Evolutionary conservation across 2,329 filamentous ascomycete species (phyloP), one percentile per base, ranked within the genome.

Genomic region (Beauveria caledonica): DNA sequence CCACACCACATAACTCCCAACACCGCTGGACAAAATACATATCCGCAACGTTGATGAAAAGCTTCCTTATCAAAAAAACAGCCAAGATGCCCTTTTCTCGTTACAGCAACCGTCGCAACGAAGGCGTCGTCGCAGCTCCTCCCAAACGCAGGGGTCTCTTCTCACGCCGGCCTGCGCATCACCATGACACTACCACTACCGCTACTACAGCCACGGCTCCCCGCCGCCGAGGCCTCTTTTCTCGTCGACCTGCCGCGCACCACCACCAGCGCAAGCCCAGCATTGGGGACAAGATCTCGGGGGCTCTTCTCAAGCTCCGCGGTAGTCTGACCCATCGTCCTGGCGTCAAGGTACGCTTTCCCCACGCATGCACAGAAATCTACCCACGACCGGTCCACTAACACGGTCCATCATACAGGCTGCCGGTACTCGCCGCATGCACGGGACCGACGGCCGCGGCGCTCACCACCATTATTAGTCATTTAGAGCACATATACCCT

Each of bases 261-360:
- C 75, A 76, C 17, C 86, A 88, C 70, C 82, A 84, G 70, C 84
- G 88, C 68, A 84, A 86, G 67, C 80, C 84, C 3, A 83, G 80
- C 44, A 77, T 92, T 65, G 87, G 87, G 51, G 89, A 93, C 76
- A 93, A 92, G 74, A 80, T 93, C 66, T 86, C 82, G 54, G 90
- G 90, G 19, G 89, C 88, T 0, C 77, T 93, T 71, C 79, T 89
- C 76, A 90, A 83, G 77, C 73, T 93, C 64, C 86, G 85, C 72
- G 89, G 90, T 8, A 83, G 78, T 58, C 70, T 93, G 61, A 92
- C 86, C 1, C 74, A 83, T 52, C 79, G 85, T 45, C 86, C 88
- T 2, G 89, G 86, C 25, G 75, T 88, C 65, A 92, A 92, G 85
- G 84, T 85, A 73, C 63, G 70, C 52, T 42, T 13, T 21, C 40